Base-by-base conservation (phyloP, 495 filamentous ascomycete genomes). In the Hyaloscypha variabilis region DNA sequence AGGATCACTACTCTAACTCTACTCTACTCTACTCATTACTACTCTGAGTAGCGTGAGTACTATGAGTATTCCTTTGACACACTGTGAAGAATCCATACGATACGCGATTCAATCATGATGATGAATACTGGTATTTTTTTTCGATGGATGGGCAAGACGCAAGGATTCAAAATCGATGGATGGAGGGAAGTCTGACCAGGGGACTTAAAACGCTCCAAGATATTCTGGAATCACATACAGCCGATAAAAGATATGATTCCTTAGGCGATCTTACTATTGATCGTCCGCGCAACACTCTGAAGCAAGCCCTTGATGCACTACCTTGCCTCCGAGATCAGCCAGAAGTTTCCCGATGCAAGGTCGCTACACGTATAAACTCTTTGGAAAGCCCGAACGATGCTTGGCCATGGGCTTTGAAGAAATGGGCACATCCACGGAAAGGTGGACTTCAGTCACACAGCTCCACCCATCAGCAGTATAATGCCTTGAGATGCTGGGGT, bases 321-420 rank as follows among this genome's bases (percentile, higher is more conserved):
- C 57, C 57, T 59, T 17, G 11, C 30, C 28, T 36, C n/a, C 57
- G 17, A 59, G 10, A 59, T 31, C 25, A 34, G 21, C 11, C 31
- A 42, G 30, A 39, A 39, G 49, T 51, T 51, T 24, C 49, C 23
- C 49, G 19, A 51, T n/a, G 19, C 19, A 31, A 59, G 29, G 39
- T 34, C 23, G 19, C 57, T 31, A 39, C 26, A 42, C 14, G 25
- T 39, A 23, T 29, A 25, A 42, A 39, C 57, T 34, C 26, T 39
- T 36, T 59, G n/a, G 57, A 59, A 31, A 59, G 28, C 24, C 24
- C 57, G 10, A 39, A 39, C 29, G 57, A 34, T 34, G 57, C 57
- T 34, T 59, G 57, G 57, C 30, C 30, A 13, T 59, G 57, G 57
- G 57, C 57, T n/a, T 59, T 59, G 57, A 25, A 39, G 31, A 23